phyloP scores from a whole-genome alignment of 2,329 filamentous ascomycete genomes.

The Ophiostoma perfectum region DNA sequence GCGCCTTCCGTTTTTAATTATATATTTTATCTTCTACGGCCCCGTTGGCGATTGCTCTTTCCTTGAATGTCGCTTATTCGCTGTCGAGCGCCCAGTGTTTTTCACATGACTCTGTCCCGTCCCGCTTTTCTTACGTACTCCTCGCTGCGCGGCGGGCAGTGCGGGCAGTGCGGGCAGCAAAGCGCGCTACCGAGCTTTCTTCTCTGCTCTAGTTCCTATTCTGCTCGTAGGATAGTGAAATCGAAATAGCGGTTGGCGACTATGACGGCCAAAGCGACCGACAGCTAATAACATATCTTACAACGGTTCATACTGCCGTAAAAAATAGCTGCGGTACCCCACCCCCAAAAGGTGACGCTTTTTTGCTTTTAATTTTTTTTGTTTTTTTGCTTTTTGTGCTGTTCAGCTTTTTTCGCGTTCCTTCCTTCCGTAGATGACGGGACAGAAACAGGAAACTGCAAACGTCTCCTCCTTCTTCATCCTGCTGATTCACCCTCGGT shows the following conservation, averaged over 20 bases:
- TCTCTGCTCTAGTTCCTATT: not conserved
- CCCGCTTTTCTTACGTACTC: conserved; percentile 20
- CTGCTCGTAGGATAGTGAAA: not conserved
- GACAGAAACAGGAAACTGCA: not conserved
- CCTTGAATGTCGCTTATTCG: not conserved
- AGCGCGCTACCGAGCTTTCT: not conserved
- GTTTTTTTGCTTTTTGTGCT: not conserved
- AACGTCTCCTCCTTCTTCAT: conserved; percentile 4
- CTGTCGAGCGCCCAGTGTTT: not conserved
- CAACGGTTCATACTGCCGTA: not conserved
- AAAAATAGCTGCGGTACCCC: not conserved
- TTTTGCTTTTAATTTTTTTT: not conserved
- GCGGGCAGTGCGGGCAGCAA: conserved; percentile 4
- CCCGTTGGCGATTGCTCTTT: not conserved
- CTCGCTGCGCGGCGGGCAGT: conserved; percentile 5
- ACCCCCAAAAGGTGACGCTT: conserved; percentile 5
- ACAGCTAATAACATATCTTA: not conserved
- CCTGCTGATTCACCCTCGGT: not conserved
- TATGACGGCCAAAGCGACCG: not conserved
- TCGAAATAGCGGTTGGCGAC: not conserved
- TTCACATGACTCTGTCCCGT: conserved; percentile 18
- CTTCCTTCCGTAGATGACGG: conserved; percentile 12
- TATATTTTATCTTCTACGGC: not conserved
- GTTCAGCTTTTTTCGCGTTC: not conserved
- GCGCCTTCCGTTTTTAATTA: not conserved